phyloP scores from a whole-genome alignment of 2,329 filamentous ascomycete species.

The Talaromyces sp. region DNA sequence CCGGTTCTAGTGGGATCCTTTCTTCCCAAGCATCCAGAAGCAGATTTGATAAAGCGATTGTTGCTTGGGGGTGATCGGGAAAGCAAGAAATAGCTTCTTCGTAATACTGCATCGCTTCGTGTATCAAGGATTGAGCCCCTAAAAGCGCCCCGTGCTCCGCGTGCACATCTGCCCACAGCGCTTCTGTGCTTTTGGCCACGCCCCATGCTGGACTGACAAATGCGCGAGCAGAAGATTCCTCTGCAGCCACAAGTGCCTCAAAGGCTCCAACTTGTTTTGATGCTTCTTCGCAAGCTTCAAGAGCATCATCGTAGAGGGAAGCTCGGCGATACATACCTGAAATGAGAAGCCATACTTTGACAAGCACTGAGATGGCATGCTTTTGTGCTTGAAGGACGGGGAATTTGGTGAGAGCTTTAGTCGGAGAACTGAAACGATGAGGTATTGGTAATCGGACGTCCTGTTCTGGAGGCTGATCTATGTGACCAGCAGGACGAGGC shows the following conservation, averaged over 20 bases:
- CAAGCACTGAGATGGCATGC: slow-evolving; percentile 57
- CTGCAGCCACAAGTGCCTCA: slow-evolving; percentile 62
- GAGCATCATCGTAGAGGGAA: slow-evolving; percentile 72
- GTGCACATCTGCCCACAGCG: slow-evolving; percentile 78
- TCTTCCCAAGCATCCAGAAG: slow-evolving; percentile 76
- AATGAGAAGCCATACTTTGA: slow-evolving; percentile 86
- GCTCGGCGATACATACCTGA: slow-evolving; percentile 83
- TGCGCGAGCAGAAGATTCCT: slow-evolving; percentile 59
- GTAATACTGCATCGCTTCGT: slow-evolving; percentile 70
- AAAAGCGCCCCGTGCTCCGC: slow-evolving; percentile 70
- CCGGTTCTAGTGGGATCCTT: slow-evolving; percentile 39
- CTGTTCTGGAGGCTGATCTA: slow-evolving; percentile 43
- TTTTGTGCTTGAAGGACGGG: slow-evolving; percentile 50
- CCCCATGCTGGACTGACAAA: slow-evolving; percentile 70
- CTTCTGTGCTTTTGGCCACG: slow-evolving; percentile 73
- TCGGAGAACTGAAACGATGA: slow-evolving; percentile 39
- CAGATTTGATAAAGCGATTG: slow-evolving; percentile 77
- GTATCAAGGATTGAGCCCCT: slow-evolving; percentile 58
- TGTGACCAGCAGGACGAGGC: slow-evolving; percentile 35
- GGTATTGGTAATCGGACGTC: slow-evolving; percentile 37
- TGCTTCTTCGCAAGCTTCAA: slow-evolving; percentile 76
- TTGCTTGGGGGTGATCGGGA: slow-evolving; percentile 74
- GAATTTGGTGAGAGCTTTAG: slow-evolving; percentile 47
- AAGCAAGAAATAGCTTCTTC: slow-evolving; percentile 77
- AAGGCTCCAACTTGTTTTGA: slow-evolving; percentile 68